Base-by-base conservation (phyloP, 2,329 filamentous ascomycete genomes). In the Aspergillus quadrilineatus region DNA sequence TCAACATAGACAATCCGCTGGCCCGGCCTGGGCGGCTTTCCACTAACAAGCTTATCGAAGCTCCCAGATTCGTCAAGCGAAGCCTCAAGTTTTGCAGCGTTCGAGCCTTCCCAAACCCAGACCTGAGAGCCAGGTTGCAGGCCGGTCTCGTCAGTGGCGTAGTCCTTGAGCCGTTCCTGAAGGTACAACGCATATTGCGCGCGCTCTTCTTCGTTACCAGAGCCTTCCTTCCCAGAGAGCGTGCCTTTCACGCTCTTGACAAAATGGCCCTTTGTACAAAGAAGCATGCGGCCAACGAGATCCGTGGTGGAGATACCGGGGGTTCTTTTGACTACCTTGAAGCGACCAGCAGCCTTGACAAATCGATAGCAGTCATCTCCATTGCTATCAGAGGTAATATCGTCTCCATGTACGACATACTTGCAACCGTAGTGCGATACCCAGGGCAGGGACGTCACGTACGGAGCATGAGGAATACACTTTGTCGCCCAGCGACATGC, bases 301-400 rank as follows among this genome's bases (percentile, higher is more conserved):
- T 99, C 94, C 3, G 94, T 99, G 1, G 94, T 99, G 8, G 91
- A 96, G 69, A 99, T 99, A 58, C 91, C 92, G 0, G 94, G 94
- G 2, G 94, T 97, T 61, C 94, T 85, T 79, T 96, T 96, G 45
- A 99, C 94, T 15, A 99, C 91, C 77, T 95, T 92, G 84, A 99
- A 99, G 43, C 94, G 85, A 10, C 89, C 88, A 1, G 93, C 94
- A 41, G 89, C 88, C 77, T 99, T 99, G 68, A 99, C 94, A 69
- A 93, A 97, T 59, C 94, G 89, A 78, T 99, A 99, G 78, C 93
- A 97, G 78, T 99, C 94, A 73, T 96, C 89, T 42, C 94, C 94
- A 64, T 87, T 86, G 71, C 89, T 90, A 75, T 99, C 94, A 0
- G 92, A 96, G 2, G 94, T 97, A 70, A 97, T 96, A 75, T 97